A percentile compares a stretch with the other conserved stretches of the same genome.
These are phyloP conservation scores for Coleophoma eucalyptorum DNA, from an alignment of 2,329 filamentous ascomycete species.

Conservation along the genomic window DNA sequence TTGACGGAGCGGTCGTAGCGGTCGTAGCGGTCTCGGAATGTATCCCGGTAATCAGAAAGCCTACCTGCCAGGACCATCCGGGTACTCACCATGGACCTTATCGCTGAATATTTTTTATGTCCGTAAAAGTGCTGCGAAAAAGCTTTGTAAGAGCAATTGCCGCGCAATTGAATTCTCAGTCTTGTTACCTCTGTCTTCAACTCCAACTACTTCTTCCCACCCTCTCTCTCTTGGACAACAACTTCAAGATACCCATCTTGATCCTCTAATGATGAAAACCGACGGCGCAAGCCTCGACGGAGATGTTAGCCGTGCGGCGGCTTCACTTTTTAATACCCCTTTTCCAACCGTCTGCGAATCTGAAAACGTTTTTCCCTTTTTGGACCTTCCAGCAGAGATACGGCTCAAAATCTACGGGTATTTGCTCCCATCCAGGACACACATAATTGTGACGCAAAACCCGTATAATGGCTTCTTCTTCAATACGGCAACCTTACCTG, in stretches of 20 bases:
- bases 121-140: conserved; percentile 2
- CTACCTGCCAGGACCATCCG: no score
- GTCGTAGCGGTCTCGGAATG: no score
- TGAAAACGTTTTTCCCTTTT: conserved; percentile 13
- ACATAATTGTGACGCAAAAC: conserved; percentile 22
- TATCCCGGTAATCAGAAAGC: no score
- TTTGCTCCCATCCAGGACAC: conserved; percentile 19
- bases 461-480: conserved; percentile 22
- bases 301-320: not conserved
- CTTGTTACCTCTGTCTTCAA: not conserved
- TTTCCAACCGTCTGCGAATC: no score
- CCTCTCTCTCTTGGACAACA: not conserved
- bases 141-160: conserved; percentile 17
- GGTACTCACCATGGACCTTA: conserved; percentile 1
- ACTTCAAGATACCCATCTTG: not conserved
- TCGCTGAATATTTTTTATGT: conserved; percentile 17
- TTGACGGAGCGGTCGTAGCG: no score
- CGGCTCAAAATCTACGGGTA: conserved; percentile 22
- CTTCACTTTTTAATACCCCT: no score
- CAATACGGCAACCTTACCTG: conserved; percentile 10
- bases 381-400: conserved; percentile 22
- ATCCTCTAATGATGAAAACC: not conserved
- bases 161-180: conserved; percentile 14
- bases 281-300: not conserved
- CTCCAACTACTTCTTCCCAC: no score